phyloP scores from a whole-genome alignment of 345 rosid genomes.

The Bretschneidera sinensis region DNA sequence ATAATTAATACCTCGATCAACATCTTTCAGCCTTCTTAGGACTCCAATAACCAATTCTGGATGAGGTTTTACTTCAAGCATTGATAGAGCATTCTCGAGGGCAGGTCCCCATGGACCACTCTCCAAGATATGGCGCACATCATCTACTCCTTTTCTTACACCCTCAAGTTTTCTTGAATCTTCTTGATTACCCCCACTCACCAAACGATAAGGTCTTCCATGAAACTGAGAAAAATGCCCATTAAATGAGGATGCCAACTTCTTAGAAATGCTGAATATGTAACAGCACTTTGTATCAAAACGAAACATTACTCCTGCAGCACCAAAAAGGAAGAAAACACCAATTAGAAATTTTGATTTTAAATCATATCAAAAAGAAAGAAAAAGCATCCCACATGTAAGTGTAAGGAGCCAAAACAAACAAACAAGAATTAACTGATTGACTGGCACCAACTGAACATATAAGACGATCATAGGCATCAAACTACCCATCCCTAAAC shows the following conservation, averaged over 20 bases:
- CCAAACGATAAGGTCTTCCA: constrained; percentile 20
- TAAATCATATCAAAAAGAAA: too few relatives aligned
- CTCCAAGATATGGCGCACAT: constrained; percentile 53
- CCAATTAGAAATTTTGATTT: not conserved
- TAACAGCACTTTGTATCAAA: constrained; percentile 16
- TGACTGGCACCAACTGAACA: too few relatives aligned
- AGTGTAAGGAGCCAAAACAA: too few relatives aligned
- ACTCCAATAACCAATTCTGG: constrained; percentile 64
- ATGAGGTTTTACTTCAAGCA: constrained; percentile 46
- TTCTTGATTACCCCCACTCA: constrained; percentile 28
- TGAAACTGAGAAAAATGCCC: constrained; percentile 26
- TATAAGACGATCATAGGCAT: too few relatives aligned
- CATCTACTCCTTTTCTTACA: constrained; percentile 34
- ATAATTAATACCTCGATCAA: constrained; percentile 48
- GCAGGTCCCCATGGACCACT: constrained; percentile 67
- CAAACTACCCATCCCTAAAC: too few relatives aligned
- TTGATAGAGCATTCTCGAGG: constrained; percentile 47
- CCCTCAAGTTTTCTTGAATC: constrained; percentile 27
- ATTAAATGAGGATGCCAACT: constrained; percentile 31
- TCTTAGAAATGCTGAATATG: constrained; percentile 21
- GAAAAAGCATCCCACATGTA: too few relatives aligned
- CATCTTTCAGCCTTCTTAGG: constrained; percentile 60
- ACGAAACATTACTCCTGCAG: constrained; percentile 32
- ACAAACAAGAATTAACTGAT: too few relatives aligned
- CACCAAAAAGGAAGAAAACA: constrained; percentile 8